Evolutionary conservation across 768 basidiomycete genomes (phyloP).

Genomic region (Sporobolomyces pararoseus): DNA sequence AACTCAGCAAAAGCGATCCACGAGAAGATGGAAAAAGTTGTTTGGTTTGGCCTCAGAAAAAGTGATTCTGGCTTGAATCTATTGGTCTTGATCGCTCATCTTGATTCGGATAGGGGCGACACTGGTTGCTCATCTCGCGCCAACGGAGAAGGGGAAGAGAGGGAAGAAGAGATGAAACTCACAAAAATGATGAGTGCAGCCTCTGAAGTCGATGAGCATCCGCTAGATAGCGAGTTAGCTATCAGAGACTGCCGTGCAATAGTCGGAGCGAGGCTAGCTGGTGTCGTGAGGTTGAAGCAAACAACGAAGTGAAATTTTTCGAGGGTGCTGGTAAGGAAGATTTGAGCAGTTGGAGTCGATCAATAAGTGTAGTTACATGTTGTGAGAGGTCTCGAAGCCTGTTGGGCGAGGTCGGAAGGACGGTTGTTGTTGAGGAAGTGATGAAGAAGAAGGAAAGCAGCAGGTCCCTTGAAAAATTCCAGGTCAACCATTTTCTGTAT

Average conservation of each 20-base stretch:
- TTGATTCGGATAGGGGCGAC: slow-evolving; percentile 46
- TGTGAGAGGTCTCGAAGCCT: too few species aligned
- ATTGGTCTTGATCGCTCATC: slow-evolving; percentile 37
- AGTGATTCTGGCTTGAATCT: slow-evolving; percentile 22
- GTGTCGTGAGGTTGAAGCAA: not conserved
- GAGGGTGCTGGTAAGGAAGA: too few species aligned
- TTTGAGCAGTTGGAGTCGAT: too few species aligned
- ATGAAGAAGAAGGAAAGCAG: too few species aligned
- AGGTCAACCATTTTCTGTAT: too few species aligned
- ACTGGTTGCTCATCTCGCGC: slow-evolving; percentile 45
- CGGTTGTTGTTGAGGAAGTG: too few species aligned
- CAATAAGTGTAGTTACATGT: too few species aligned
- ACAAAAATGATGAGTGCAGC: not conserved
- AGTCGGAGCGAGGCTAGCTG: not conserved
- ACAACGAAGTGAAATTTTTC: too few species aligned
- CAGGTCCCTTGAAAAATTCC: too few species aligned
- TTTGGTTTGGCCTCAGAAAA: slow-evolving; percentile 28
- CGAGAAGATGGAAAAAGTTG: not conserved
- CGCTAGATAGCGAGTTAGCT: too few species aligned
- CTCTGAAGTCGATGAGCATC: not conserved
- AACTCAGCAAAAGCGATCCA: too few species aligned
- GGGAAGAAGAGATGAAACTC: not conserved
- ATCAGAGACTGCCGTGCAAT: not conserved
- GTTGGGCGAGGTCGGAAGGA: too few species aligned
- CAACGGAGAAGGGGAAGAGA: not conserved